These are phyloP conservation scores for Dactylis glomerata DNA, from an alignment of 176 grass and related monocot species.

Conservation along the genomic window DNA sequence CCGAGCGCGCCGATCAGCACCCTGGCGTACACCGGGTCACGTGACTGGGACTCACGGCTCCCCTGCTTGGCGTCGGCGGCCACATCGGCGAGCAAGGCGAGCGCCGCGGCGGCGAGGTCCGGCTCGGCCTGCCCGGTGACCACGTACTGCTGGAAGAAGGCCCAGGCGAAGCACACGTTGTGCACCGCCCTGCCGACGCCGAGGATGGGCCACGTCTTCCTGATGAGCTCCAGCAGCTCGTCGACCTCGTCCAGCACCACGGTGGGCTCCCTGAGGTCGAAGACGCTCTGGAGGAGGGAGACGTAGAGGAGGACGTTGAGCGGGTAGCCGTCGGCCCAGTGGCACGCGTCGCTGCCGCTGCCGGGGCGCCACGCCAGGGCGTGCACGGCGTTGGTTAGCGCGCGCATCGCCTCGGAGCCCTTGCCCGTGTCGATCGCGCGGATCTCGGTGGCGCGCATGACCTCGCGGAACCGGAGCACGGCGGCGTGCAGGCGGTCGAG, in stretches of 20 bases:
- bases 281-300: conserved; percentile 62
- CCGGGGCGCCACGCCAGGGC: conserved; percentile 62
- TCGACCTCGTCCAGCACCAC: conserved; percentile 86
- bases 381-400: conserved; percentile 55
- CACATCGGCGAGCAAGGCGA: conserved; percentile 69
- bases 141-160: conserved; percentile 83
- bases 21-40: conserved; percentile 48
- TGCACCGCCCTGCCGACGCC: conserved; percentile 61
- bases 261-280: conserved; percentile 64
- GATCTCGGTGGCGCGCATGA: conserved; percentile 49
- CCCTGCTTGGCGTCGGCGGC: conserved; percentile 56
- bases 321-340: conserved; percentile 90
- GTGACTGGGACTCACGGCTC: conserved; percentile 19
- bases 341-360: conserved; percentile 33
- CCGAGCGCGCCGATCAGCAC: conserved; percentile 53
- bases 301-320: conserved; percentile 78
- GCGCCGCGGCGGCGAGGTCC: conserved; percentile 58
- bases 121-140: conserved; percentile 71
- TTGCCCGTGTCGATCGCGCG: conserved; percentile 82
- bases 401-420: conserved; percentile 62
- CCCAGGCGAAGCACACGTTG: conserved; percentile 74
- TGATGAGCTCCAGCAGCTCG: conserved; percentile 90
- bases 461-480: conserved; percentile 60
- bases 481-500: conserved; percentile 62
- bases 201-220: conserved; percentile 77